Evolutionary conservation across 75 land plant species (phyloP).

Genomic region (Pinus tabuliformis): DNA sequence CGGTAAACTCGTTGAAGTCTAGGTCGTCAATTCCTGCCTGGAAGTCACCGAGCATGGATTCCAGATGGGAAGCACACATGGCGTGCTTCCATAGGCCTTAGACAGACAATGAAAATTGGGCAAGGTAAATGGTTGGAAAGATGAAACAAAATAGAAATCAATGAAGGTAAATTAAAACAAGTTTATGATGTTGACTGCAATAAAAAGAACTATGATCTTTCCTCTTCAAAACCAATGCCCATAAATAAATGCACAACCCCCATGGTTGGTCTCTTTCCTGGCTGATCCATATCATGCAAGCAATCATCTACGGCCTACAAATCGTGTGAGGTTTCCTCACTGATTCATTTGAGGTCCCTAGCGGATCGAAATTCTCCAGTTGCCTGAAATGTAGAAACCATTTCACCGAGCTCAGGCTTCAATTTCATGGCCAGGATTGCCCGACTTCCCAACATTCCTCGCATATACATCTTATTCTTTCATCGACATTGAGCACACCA

Average conservation of each 20-base stretch:
- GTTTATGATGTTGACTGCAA: background rate
- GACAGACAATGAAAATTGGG: background rate
- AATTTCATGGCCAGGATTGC: constrained; percentile 72
- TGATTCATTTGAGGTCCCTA: constrained; percentile 49
- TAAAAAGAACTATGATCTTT: constrained; percentile 15
- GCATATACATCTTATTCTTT: constrained; percentile 90
- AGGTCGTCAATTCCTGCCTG: no score
- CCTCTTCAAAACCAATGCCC: constrained; percentile 79
- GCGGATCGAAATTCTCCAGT: background rate
- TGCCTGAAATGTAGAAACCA: constrained; percentile 16
- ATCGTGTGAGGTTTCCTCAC: constrained; percentile 47
- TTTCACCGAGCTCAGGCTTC: constrained; percentile 33
- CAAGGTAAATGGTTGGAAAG: background rate
- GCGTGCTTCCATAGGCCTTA: no score
- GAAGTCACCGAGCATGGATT: no score
- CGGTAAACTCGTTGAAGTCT: no score
- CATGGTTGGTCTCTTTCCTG: constrained; percentile 27
- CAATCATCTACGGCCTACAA: constrained; percentile 5
- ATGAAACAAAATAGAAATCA: background rate
- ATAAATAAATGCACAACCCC: constrained; percentile 74
- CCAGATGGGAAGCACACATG: no score
- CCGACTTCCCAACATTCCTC: constrained; percentile 94
- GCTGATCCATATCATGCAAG: constrained; percentile 11
- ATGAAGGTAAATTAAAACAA: background rate
- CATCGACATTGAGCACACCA: constrained; percentile 94